A percentile compares a stretch with the other conserved stretches of the same genome.
phyloP scores from a whole-genome alignment of 805 yeast genomes.

The Saturnispora serradocipensis region DNA sequence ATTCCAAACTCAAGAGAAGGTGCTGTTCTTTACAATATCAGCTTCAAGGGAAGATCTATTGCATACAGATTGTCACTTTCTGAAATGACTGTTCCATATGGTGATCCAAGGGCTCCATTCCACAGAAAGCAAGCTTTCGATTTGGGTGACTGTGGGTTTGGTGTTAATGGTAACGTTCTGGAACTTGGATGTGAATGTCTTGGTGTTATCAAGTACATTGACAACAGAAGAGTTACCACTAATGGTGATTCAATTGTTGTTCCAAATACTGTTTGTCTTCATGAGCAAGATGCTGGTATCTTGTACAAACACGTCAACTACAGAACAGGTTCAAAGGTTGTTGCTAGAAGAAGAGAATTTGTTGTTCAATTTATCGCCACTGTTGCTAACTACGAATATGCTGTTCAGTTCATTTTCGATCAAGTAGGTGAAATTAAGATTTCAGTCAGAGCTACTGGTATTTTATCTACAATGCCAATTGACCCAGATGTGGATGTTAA shows the following conservation, averaged over 20 bases:
- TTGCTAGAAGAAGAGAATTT: conserved; percentile 70
- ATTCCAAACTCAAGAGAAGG: conserved; percentile 72
- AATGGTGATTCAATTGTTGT: conserved; percentile 54
- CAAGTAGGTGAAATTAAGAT: conserved; percentile 72
- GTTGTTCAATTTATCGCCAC: conserved; percentile 76
- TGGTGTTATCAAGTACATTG: conserved; percentile 68
- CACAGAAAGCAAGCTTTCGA: conserved; percentile 85
- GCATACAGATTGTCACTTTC: conserved; percentile 65
- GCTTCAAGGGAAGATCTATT: conserved; percentile 67
- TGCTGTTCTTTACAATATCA: conserved; percentile 60
- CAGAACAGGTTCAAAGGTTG: conserved; percentile 62
- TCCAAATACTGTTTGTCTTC: conserved; percentile 71
- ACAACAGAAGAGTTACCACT: conserved; percentile 45
- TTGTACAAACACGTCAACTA: conserved; percentile 73
- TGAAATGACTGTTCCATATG: conserved; percentile 86
- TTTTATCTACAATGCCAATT: conserved; percentile 74
- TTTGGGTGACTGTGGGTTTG: conserved; percentile 80
- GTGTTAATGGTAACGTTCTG: conserved; percentile 60
- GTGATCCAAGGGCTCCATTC: conserved; percentile 75
- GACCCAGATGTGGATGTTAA: conserved; percentile 52
- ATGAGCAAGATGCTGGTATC: conserved; percentile 70
- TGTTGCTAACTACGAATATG: conserved; percentile 78
- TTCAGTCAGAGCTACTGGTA: conserved; percentile 82
- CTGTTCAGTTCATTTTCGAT: conserved; percentile 60
- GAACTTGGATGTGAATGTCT: conserved; percentile 75